phyloP scores from a whole-genome alignment of 2,329 filamentous ascomycete species.

The Ophiocordyceps sinensis region DNA sequence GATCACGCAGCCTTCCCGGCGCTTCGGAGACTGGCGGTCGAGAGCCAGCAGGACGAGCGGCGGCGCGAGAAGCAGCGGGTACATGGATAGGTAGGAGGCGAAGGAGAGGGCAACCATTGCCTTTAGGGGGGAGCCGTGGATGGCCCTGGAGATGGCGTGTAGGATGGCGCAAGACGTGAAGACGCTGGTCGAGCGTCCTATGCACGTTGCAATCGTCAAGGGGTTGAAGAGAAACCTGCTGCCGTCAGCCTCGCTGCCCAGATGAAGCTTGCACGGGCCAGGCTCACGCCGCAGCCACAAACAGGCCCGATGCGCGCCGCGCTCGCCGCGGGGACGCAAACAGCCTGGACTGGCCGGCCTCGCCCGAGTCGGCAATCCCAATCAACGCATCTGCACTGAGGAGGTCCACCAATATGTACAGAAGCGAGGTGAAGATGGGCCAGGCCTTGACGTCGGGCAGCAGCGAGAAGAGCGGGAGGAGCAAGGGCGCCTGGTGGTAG shows the following conservation, averaged over 20 bases:
- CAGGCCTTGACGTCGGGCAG: constrained; percentile 55
- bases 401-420: constrained; percentile 73
- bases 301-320: constrained; percentile 58
- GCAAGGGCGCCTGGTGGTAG: constrained; percentile 67
- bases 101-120: constrained; percentile 76
- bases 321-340: constrained; percentile 68
- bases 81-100: constrained; percentile 83
- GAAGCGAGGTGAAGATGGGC: constrained; percentile 60
- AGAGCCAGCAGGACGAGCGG: constrained; percentile 71
- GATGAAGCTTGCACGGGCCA: neutral
- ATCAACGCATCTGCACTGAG: constrained; percentile 68
- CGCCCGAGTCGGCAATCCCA: constrained; percentile 67
- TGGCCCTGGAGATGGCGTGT: constrained; percentile 67
- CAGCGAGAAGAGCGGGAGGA: constrained; percentile 82
- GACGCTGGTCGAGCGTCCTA: constrained; percentile 76
- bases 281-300: constrained; percentile 64
- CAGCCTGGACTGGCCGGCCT: constrained; percentile 56
- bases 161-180: constrained; percentile 85
- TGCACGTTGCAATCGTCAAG: constrained; percentile 79
- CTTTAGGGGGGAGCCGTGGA: constrained; percentile 56
- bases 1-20: constrained; percentile 18
- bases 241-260: constrained; percentile 5
- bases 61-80: constrained; percentile 74
- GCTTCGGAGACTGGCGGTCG: constrained; percentile 38
- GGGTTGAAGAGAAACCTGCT: constrained; percentile 86